Evolutionary conservation across 129 eudicot species (phyloP), one percentile per base, ranked within the genome.

Genomic region (Silybum marianum): DNA sequence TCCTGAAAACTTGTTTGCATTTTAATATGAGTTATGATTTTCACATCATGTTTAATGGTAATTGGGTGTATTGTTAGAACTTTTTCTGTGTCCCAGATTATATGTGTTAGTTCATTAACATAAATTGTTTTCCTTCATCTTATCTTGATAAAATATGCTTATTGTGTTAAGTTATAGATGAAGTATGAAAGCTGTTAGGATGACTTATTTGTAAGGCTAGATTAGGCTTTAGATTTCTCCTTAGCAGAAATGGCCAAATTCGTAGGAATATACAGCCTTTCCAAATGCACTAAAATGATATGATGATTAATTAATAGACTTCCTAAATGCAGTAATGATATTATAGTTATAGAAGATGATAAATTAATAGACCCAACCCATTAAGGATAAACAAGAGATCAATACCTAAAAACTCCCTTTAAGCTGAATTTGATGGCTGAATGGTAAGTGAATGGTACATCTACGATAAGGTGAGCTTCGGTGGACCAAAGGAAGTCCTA

Each of bases 11-110:
- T 82, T 74, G 80, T 68, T 76, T 82, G 85, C 77, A 32, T 74
- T 67, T 81, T 81, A 40, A 69, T 82, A 48, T 54, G 70, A 44
- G 24, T 39, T 75, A 58, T 58, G 78, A 28, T 70, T 28, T 69
- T 79, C 77, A 54, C 39, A 69, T 22, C 82, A 54, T 77, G 16
- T 69, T 82, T 68, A 7, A 22, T 82, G 85, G 85, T 82, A 82
- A 82, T 74, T 40, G 71, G 60, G 18, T 82, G 71, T 81, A 71
- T 69, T 78, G 66, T 81, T 82, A 75, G 40, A 75, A 75, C 79
- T 81, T 65, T 69, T 38, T 70, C 30, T 24, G 19, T 69, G 66
- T 78, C 19, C 21, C 26, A 24, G 51, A 69, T 7, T n/a, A 16
- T 67, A 30, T 69, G 66, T 78, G 74, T 67, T 40, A 1, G 30